Evolutionary conservation across 768 basidiomycete species (phyloP), one percentile per base, ranked within the genome.

Genomic region (Suillus subalutaceus): DNA sequence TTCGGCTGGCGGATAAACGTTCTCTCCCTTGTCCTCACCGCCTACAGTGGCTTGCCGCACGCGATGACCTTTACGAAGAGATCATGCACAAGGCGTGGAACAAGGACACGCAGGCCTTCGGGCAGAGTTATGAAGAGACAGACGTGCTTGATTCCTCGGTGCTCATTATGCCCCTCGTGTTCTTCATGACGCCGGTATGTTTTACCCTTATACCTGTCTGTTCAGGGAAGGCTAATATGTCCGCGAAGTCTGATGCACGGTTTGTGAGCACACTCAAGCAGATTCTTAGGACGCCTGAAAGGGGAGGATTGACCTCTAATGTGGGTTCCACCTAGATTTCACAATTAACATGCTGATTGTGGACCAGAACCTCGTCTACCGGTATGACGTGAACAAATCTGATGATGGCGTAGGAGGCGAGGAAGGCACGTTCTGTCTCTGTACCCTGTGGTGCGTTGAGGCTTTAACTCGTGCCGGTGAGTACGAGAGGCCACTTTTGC

Each of bases 331-430:
- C 32, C 12, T 65, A 13, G 1, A 35, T 37, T 18, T 68, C 15
- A 16, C 26, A 40, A 53, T 4, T 12, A n/a, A 30, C 18, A 58
- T 50, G 18, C 61, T 68, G 48, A 69, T 66, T 20, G 6, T 62
- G 8, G 18, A 26, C n/a, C 69, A 94, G 92, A 90, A 89, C 70
- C 84, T 94, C 12, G 92, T 94, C 7, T 97, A 92, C 73, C 89
- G 96, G 9, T 98, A 98, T 76, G 94, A 99, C 73, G 90, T 92
- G 15, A 79, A 76, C 32, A 92, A 92, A 75, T 89, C 93, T 0
- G 90, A 92, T 65, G 97, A 98, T 71, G 97, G 97, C 8, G 94
- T 98, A 15, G 96, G 97, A 2, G 96, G 96, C 1, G 94, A 97
- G 69, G 96, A 97, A 78, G 96, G 96, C 2, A 96, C 93, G 0